Percentiles rank a stretch among this genome's conserved stretches.
These are phyloP conservation scores for Lipomyces yamadae DNA, from an alignment of 805 yeast species.

Conservation along the genomic window DNA sequence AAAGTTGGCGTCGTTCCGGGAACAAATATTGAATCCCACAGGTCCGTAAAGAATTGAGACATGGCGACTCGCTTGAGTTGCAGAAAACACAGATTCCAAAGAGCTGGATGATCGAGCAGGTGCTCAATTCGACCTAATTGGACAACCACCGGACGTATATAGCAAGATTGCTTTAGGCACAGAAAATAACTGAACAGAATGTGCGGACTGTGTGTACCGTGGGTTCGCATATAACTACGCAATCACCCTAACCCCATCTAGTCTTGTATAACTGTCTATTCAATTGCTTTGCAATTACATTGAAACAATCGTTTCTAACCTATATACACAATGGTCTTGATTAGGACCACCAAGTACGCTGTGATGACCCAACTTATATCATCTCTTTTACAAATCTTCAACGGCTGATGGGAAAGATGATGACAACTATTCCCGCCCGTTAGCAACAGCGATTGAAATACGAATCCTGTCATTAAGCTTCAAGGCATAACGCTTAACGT, in stretches of 20 bases:
- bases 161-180: too few relatives aligned
- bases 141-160: too few relatives aligned
- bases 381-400: background rate
- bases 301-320: background rate
- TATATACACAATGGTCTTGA: background rate
- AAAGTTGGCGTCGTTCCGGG: constrained; percentile 94
- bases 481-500: background rate
- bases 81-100: background rate
- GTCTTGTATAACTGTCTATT: too few relatives aligned
- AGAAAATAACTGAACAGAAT: too few relatives aligned
- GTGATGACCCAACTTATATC: background rate
- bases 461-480: background rate
- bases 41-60: constrained; percentile 55
- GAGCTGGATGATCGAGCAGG: too few relatives aligned
- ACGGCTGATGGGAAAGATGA: too few relatives aligned
- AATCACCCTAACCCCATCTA: background rate
- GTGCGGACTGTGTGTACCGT: too few relatives aligned
- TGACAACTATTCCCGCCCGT: background rate
- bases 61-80: constrained; percentile 1
- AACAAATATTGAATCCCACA: constrained; percentile 89
- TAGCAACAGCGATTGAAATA: background rate
- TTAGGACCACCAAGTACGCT: background rate
- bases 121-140: too few relatives aligned
- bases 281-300: too few relatives aligned
- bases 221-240: too few relatives aligned